Base-by-base conservation (phyloP, 768 basidiomycete species). In the Steccherinum ochraceum region DNA sequence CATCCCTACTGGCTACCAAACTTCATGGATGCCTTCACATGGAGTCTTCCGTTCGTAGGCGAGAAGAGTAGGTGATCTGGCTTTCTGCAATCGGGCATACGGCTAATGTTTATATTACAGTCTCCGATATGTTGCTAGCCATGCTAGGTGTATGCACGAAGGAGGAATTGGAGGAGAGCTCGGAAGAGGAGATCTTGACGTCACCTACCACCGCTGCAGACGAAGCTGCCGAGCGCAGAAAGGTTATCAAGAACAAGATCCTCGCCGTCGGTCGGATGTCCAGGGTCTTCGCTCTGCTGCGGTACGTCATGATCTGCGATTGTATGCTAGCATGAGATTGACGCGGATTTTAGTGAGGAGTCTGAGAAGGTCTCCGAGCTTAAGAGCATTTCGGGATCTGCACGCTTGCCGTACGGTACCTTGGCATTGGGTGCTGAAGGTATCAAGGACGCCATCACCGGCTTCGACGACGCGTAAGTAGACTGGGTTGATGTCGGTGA, bases 51-150 rank as follows among this genome's bases (percentile, higher is more conserved):
- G 0, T 98, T 98, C 64, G 93, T 98, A 3, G 94, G 93, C 48
- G 84, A 91, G 56, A 98, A 98, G 73, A 96, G 94, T 94, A 54
- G 49, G 89, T 72, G 21, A 46, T 44, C 10, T 23, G 46, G n/a
- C 11, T 4, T 50, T 39, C 23, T 30, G 3, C 12, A 20, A 25
- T 24, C 50, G 52, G 24, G 52, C 25, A 45, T 48, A 24, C 35
- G 3, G 19, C 48, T 43, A 5, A 43, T 18, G 4, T 45, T 11
- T 3, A 18, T 50, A 18, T 45, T 53, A 2, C 52, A 98, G 95
- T 99, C 70, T 94, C 94, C 56, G 96, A 99, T 67, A 99, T 99
- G 96, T 74, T 99, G 57, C 91, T 95, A 24, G 93, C 95, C 1
- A 92, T 99, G 50, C 80, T 99, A 27, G 97, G 96, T 64, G 94